Evolutionary conservation across 2,329 filamentous ascomycete species (phyloP).

Genomic region (Ambrosiella beaveri): DNA sequence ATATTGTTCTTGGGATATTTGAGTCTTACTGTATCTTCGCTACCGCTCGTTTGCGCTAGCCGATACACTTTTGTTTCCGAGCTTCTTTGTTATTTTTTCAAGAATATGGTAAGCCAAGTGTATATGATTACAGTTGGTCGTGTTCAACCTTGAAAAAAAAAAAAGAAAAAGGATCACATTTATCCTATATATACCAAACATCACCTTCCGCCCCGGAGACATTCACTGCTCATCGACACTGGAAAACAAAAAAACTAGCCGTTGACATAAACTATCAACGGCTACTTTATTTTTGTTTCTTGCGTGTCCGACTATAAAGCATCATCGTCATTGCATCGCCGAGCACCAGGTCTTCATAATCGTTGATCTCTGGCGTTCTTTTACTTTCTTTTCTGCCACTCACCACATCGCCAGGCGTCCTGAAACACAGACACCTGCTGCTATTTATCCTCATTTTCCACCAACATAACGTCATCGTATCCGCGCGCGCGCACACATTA

Average conservation of each 20-base stretch:
- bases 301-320: not conserved
- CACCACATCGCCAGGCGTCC: not conserved
- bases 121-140: slow-evolving; percentile 8
- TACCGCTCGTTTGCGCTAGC: not conserved
- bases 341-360: not conserved
- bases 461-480: not conserved
- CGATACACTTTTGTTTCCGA: not conserved
- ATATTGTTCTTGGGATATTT: not conserved
- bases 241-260: not conserved
- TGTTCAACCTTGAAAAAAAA: slow-evolving; percentile 10
- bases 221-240: not conserved
- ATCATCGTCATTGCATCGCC: too few species aligned
- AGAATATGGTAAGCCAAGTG: slow-evolving; percentile 10
- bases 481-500: not conserved
- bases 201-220: not conserved
- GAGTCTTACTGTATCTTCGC: not conserved
- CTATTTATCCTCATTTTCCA: not conserved
- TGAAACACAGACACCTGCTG: not conserved
- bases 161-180: not conserved
- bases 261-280: not conserved
- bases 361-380: not conserved
- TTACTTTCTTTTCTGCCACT: not conserved
- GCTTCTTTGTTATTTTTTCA: not conserved
- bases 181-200: not conserved
- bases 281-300: not conserved